Evolutionary conservation across 345 rosid genomes (phyloP), one percentile per base, ranked within the genome.

Genomic region (Gossypium stocksii): DNA sequence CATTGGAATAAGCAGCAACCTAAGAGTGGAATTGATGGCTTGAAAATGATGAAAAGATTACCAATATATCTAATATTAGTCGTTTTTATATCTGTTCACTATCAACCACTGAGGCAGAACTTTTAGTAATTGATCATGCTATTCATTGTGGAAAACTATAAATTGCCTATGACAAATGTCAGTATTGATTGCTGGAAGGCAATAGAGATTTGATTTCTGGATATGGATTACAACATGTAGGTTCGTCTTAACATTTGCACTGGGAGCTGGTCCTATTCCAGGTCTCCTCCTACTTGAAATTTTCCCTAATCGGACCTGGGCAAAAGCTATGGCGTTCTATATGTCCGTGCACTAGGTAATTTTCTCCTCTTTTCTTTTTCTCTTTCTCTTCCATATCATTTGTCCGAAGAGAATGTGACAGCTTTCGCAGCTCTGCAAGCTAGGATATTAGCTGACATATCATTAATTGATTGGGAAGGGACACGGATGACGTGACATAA

Each of bases 231-330:
- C 45, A 77, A 61, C 54, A 8, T 84, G 61, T 88, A 95, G 99
- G 92, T 93, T 90, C 78, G 99, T 95, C 76, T 82, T 95, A 25
- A 83, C 98, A 63, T 95, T 95, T 83, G 89, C 99, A 34, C 38
- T 91, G 20, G 99, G 99, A 86, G 99, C 98, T 80, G 99, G 99
- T 73, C 99, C 98, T 62, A 97, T 95, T 77, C 98, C 99, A 22
- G 83, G 92, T 83, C 90, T 95, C 62, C 98, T 95, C 77, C 89
- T 95, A 14, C 97, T 98, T 70, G 99, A 95, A 77, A 95, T 95
- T 57, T 93, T 95, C 76, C 89, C 97, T 41, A 83, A 87, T 82
- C 92, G 94, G 67, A 95, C 93, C 48, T 83, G 99, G 77, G 99
- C 98, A 44, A 95, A 89, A 83, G 98, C 99, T 79, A 90, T 93